Base-by-base conservation (phyloP, 1,284 basidiomycete genomes). In the Moesziomyces parantarcticus region DNA sequence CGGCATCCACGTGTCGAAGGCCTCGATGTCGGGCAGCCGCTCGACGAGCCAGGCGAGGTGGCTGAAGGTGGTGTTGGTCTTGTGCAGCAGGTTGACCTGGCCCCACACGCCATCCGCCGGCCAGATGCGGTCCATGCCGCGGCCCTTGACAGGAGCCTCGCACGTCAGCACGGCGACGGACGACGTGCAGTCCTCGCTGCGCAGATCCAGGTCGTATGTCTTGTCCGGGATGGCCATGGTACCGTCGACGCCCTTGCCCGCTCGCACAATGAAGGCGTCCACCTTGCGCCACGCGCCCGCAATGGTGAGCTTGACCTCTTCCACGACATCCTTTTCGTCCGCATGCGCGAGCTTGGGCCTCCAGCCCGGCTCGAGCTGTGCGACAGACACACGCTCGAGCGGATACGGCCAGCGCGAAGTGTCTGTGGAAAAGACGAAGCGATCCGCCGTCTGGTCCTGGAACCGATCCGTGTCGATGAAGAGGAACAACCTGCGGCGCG, bases 401-500 rank as follows among this genome's bases (percentile, higher is more conserved):
- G 76, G 76, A 22, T 77, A 78, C 4, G 75, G 75, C 54, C 74
- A 64, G 16, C 59, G 56, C 5, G 57, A 75, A n/a, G 66, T 71
- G 46, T 78, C 68, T 13, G 63, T 65, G 11, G 76, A 77, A 43
- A 78, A 78, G 48, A 78, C 76, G 48, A 72, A 78, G 9, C 66
- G 56, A 22, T 78, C 76, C 16, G 62, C 70, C 10, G 60, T 39
- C 48, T 72, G 58, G 13, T 67, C 76, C 32, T 72, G 48, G 64
- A 76, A 76, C 10, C 76, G 70, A 23, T 75, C 72, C 20, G 76
- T 55, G 49, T 78, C 76, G 54, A 78, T 58, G 51, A 78, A 77
- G 50, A 78, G 69, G 68, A 65, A 78, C n/a, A 76, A 55, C 18
- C 53, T 55, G 11, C 64, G 58, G 13, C 85, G 85, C 0, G 83